Evolutionary conservation across 176 grass and related monocot genomes (phyloP), one percentile per base, ranked within the genome.

Genomic region (Melocanna baccifera): DNA sequence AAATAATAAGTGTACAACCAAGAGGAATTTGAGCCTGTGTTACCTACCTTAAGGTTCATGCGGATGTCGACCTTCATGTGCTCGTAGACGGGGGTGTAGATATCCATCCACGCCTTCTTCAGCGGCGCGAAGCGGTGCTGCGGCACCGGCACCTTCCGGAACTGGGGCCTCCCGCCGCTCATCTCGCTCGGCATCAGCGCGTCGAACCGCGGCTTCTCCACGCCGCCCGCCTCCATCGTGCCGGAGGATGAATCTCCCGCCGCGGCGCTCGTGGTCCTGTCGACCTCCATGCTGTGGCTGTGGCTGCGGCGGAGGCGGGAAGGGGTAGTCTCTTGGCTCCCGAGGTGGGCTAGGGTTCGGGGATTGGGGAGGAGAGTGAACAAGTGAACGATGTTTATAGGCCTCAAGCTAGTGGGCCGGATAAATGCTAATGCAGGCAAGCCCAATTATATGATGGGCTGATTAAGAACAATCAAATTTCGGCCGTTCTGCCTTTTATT

Each of bases 21-120:
- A 45, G 34, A 32, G 50, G 20, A 68, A 46, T 13, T 29, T 3
- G 10, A 67, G 3, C 20, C 39, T 4, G 0, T 16, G 18, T 29
- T 5, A 83, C 25, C 32, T 37, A 92, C 94, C 90, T 97, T 97
- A 41, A 97, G 88, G 83, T 97, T 97, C 94, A 97, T 97, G 71
- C 92, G 84, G 51, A 97, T 89, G 79, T 97, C 90, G 74, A 97
- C 69, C 86, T 94, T 94, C 94, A 97, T 95, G 75, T 92, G 86
- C 74, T 92, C 90, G 36, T 78, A 92, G 32, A 92, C 65, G 37
- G 93, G 90, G 47, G 76, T 92, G 84, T 95, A 95, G 74, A 91
- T 95, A 22, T 95, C 93, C 90, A 95, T 82, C 93, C 90, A 92
- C 51, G 84, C 72, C 45, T 86, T 84, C 78, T 95, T 95, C 58